Evolutionary conservation across 2,329 filamentous ascomycete genomes (phyloP).

Genomic region (Metarhizium album): DNA sequence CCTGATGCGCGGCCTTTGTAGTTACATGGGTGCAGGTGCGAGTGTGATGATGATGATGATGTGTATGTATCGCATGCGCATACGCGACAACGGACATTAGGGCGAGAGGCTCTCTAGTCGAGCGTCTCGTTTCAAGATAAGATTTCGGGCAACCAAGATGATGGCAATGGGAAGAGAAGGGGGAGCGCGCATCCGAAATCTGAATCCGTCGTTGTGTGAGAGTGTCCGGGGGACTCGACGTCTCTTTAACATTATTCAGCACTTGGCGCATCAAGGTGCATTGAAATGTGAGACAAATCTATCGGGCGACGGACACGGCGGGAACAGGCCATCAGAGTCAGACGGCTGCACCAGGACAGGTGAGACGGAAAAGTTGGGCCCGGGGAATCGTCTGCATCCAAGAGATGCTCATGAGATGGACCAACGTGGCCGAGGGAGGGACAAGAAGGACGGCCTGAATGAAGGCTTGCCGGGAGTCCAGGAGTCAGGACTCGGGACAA

Average conservation of each 20-base stretch:
- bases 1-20: background rate
- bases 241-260: background rate
- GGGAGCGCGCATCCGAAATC: background rate
- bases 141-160: background rate
- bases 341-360: background rate
- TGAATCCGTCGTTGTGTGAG: background rate
- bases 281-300: constrained; percentile 2
- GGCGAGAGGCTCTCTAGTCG: background rate
- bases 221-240: background rate
- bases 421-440: background rate
- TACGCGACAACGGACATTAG: background rate
- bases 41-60: background rate
- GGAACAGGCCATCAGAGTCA: constrained; percentile 2
- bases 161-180: background rate
- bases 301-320: background rate
- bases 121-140: background rate
- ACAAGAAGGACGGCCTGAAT: background rate
- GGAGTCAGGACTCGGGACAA: no score
- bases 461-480: no score
- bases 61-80: background rate
- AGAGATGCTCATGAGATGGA: background rate
- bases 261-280: background rate
- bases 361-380: background rate
- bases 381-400: background rate
- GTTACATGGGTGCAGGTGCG: background rate